These are phyloP conservation scores for Aspergillus neotritici DNA, from an alignment of 2,329 filamentous ascomycete species.

Conservation along the genomic window DNA sequence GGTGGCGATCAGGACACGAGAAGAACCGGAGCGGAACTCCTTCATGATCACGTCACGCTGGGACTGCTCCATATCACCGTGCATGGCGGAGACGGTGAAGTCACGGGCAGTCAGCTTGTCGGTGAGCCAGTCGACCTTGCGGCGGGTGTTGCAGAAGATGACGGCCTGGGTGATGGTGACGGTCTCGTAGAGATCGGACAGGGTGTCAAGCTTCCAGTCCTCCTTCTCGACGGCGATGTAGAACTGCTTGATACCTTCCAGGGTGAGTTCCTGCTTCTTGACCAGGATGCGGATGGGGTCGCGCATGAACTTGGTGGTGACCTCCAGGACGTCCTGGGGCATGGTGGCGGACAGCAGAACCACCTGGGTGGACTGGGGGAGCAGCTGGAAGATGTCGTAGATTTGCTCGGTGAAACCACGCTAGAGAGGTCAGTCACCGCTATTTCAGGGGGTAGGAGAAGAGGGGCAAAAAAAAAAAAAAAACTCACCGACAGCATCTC, in stretches of 20 bases:
- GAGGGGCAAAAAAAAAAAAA: not conserved
- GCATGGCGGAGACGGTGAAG: constrained; percentile 99
- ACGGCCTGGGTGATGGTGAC: constrained; percentile 99
- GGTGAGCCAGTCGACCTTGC: constrained; percentile 99
- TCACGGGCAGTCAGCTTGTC: constrained; percentile 98
- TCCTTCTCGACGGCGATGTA: constrained; percentile 99
- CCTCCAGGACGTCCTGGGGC: constrained; percentile 97
- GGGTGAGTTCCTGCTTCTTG: constrained; percentile 99
- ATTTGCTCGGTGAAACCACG: constrained; percentile 99
- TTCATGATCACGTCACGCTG: constrained; percentile 99
- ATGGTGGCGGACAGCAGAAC: constrained; percentile 97
- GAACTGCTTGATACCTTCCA: constrained; percentile 99
- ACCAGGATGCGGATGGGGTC: constrained; percentile 98
- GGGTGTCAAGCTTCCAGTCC: constrained; percentile 99
- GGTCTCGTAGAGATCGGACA: constrained; percentile 98
- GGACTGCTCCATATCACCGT: constrained; percentile 97
- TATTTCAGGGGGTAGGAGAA: not conserved
- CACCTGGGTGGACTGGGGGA: constrained; percentile 96
- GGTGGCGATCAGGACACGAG: constrained; percentile 96
- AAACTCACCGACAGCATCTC: constrained; percentile 68
- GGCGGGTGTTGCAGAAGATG: constrained; percentile 99
- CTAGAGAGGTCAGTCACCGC: constrained; percentile 35
- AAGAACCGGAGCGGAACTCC: constrained; percentile 98
- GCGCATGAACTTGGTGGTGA: constrained; percentile 99
- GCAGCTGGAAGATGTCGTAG: constrained; percentile 99